A percentile compares a stretch with the other conserved stretches of the same genome.
Evolutionary conservation across 805 yeast species (phyloP).

Genomic region (Naumovozyma castellii): DNA sequence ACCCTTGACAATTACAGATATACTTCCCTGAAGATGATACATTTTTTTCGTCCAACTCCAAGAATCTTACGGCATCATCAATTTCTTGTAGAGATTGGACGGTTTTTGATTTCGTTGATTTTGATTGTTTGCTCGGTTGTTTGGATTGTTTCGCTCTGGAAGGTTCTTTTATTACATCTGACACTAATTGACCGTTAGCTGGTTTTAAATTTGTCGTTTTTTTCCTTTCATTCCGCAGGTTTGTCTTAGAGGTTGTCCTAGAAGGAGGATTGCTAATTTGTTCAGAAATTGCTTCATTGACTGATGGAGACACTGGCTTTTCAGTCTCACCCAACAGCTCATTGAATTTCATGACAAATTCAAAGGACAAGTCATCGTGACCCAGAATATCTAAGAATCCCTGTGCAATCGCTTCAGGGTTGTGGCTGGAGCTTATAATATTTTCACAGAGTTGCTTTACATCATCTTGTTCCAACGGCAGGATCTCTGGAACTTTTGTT

Average conservation of each 20-base stretch:
- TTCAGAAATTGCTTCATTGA: background rate
- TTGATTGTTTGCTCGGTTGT: conserved; percentile 2
- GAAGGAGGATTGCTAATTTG: background rate
- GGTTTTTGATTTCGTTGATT: conserved; percentile 33
- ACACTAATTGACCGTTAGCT: background rate
- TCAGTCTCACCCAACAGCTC: conserved; percentile 9
- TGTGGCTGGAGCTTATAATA: conserved; percentile 11
- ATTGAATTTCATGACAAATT: conserved; percentile 25
- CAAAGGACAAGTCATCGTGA: conserved; percentile 24
- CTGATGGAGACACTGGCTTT: background rate
- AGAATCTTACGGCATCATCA: conserved; percentile 48
- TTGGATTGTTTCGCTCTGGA: background rate
- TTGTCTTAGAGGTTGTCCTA: background rate
- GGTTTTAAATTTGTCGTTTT: background rate
- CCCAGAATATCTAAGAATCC: conserved; percentile 27
- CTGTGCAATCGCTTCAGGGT: conserved; percentile 22
- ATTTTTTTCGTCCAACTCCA: conserved; percentile 34
- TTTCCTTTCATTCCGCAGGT: background rate
- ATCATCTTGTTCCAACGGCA: conserved; percentile 25
- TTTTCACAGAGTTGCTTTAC: conserved; percentile 23
- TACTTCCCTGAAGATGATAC: conserved; percentile 13
- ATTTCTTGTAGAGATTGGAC: conserved; percentile 53
- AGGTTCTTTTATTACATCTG: background rate
- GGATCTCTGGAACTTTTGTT: conserved; percentile 22
- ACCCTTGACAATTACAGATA: conserved; percentile 75